Conservation (phyloP, 2,329 filamentous ascomycete genomes). For the Xylariales sp. region DNA sequence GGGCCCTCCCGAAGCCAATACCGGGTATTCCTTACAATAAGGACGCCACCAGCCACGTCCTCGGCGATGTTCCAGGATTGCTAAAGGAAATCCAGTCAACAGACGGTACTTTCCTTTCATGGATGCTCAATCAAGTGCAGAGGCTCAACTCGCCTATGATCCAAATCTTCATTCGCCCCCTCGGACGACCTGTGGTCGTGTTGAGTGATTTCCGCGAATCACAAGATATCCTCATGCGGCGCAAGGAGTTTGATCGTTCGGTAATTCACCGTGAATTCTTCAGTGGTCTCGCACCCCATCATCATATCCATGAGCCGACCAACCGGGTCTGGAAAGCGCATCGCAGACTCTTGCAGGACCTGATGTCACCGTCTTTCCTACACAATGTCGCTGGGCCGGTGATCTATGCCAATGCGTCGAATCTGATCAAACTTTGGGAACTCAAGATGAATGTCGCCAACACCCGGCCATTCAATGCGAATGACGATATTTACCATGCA, state of each 20-base stretch:
- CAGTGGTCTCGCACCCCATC: constrained; percentile 14
- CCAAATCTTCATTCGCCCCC: constrained; percentile 31
- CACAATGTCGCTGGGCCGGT: constrained; percentile 26
- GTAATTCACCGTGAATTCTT: constrained; percentile 17
- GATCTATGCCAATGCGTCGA: constrained; percentile 20
- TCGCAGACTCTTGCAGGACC: constrained; percentile 28
- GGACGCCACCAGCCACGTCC: constrained; percentile 9
- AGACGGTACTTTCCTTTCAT: constrained; percentile 8
- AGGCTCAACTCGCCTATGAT: constrained; percentile 19
- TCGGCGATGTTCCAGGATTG: constrained; percentile 11
- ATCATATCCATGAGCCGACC: constrained; percentile 27
- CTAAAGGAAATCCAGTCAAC: background rate
- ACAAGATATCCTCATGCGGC: constrained; percentile 28
- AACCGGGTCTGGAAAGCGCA: constrained; percentile 23
- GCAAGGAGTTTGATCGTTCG: constrained; percentile 29
- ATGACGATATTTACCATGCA: constrained; percentile 12
- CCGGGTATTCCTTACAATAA: constrained; percentile 15
- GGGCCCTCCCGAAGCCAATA: constrained; percentile 15
- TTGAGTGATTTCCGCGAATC: constrained; percentile 28
- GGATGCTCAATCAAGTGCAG: constrained; percentile 6
- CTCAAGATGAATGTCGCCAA: constrained; percentile 27
- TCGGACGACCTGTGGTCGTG: constrained; percentile 26
- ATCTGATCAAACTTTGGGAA: constrained; percentile 27
- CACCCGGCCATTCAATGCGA: constrained; percentile 26
- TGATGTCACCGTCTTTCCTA: constrained; percentile 33